Base-by-base conservation (phyloP, 768 basidiomycete species). In the Suillus alpinus region DNA sequence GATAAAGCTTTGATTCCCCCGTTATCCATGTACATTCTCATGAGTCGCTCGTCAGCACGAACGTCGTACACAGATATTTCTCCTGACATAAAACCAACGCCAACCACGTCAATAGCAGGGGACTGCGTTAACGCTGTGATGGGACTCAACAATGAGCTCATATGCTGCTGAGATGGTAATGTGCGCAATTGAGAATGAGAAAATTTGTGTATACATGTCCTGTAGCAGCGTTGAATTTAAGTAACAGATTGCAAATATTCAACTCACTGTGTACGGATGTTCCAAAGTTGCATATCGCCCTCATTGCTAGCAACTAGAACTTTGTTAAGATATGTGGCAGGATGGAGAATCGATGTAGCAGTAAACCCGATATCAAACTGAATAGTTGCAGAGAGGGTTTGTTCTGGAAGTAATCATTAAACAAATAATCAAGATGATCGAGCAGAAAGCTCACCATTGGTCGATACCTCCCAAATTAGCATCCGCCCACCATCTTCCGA, bases 271-370 rank as follows among this genome's bases (percentile, higher is more conserved):
- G 94, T 88, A 8, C 87, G 82, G 63, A 94, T 86, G 73, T 98
- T 99, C 94, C 94, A 98, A n/a, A 99, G 75, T 62, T 97, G 92
- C 67, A 98, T 75, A 46, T 76, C 78, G 4, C 97, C 97, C 72
- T 95, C 82, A 59, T 77, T 82, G 67, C 93, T 92, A 3, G 88
- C 86, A 12, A 98, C 84, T 1, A 98, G 79, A 0, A 98, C 81
- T 77, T 99, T 99, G 79, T 99, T 98, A 56, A 99, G 74, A 74
- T 98, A 98, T 13, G 97, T 98, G 1, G 94, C 89, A 2, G 97
- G 97, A 71, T 99, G 97, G 6, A 97, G 80, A 46, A 97, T 78
- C 31, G 81, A 81, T 5, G 86, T 89, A n/a, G 95, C 95, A 1
- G 87, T 89, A 73, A 98, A 98, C 20, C 83, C 86, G 7, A 83